Evolutionary conservation across 352 stramenopile genomes (phyloP).

Genomic region (Globisporangium polare): DNA sequence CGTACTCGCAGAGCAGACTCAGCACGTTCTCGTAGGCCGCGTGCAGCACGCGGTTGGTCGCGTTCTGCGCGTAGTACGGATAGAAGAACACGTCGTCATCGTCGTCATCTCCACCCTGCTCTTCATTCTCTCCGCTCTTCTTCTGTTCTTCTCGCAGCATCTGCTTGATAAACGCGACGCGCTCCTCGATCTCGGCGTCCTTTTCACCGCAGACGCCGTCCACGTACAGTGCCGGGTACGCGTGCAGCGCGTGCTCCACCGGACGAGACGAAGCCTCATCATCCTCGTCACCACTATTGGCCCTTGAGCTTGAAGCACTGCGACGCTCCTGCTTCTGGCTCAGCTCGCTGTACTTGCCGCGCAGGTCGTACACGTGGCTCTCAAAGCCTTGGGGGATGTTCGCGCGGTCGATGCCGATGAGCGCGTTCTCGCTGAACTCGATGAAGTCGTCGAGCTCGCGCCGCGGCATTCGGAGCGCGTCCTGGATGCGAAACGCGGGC

Average conservation of each 20-base stretch:
- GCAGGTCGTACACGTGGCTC: constrained; percentile 42
- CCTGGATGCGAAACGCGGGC: constrained; percentile 13
- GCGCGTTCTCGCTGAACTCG: constrained; percentile 41
- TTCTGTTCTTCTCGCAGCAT: constrained; percentile 3
- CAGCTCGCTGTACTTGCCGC: constrained; percentile 14
- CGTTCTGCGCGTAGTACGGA: constrained; percentile 24
- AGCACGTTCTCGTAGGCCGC: constrained; percentile 55
- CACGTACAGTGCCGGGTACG: constrained; percentile 53
- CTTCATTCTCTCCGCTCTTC: neutral
- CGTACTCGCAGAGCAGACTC: constrained; percentile 60
- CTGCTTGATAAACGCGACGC: constrained; percentile 30
- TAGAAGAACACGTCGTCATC: constrained; percentile 51
- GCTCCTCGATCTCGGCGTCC: constrained; percentile 49
- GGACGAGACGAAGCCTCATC: constrained; percentile 11
- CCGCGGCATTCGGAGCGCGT: constrained; percentile 27
- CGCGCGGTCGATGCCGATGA: constrained; percentile 27
- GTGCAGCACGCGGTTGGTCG: constrained; percentile 30
- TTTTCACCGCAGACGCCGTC: constrained; percentile 46
- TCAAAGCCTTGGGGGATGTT: constrained; percentile 42
- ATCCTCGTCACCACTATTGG: neutral
- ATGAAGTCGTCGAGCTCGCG: constrained; percentile 47
- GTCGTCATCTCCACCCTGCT: constrained; percentile 1
- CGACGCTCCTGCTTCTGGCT: neutral
- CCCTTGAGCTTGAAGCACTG: neutral
- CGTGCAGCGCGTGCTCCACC: constrained; percentile 29